These are phyloP conservation scores for Lichtheimia hyalospora DNA, from an alignment of 371 early-diverging fungal species.

Conservation along the genomic window DNA sequence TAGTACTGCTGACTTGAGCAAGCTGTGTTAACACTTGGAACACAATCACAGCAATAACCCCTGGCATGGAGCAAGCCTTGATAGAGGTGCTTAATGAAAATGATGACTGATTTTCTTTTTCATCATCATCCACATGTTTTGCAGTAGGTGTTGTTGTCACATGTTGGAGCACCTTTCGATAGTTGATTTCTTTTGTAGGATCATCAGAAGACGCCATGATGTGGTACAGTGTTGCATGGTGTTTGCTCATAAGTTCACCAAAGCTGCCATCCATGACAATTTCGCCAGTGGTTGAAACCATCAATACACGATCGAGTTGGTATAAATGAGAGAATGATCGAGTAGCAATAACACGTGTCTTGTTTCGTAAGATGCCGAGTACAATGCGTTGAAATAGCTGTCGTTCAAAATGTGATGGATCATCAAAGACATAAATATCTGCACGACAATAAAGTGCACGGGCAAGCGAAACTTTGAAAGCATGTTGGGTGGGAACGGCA, in stretches of 20 bases:
- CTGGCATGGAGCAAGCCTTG: constrained; percentile 58
- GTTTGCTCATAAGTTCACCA: constrained; percentile 61
- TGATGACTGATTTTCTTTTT: too few species aligned
- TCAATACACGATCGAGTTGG: constrained; percentile 63
- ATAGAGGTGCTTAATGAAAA: not conserved
- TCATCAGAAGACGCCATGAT: constrained; percentile 42
- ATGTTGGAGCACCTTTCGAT: too few species aligned
- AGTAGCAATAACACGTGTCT: constrained; percentile 88
- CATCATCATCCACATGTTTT: too few species aligned
- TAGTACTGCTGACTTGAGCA: constrained; percentile 50
- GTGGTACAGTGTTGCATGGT: constrained; percentile 53
- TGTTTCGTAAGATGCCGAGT: constrained; percentile 77
- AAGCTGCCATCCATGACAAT: constrained; percentile 76
- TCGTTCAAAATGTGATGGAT: constrained; percentile 75
- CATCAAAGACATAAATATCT: constrained; percentile 82
- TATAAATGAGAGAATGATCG: constrained; percentile 85
- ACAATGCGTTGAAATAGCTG: constrained; percentile 81
- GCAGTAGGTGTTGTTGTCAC: not conserved
- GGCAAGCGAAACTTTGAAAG: constrained; percentile 71
- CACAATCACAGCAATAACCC: constrained; percentile 55
- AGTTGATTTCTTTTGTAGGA: not conserved
- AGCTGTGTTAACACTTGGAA: constrained; percentile 60
- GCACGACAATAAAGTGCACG: constrained; percentile 83
- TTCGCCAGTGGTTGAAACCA: constrained; percentile 69
- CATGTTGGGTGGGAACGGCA: constrained; percentile 81